Evolutionary conservation across 345 rosid species (phyloP).

Genomic region (Gossypium rotundifolium): DNA sequence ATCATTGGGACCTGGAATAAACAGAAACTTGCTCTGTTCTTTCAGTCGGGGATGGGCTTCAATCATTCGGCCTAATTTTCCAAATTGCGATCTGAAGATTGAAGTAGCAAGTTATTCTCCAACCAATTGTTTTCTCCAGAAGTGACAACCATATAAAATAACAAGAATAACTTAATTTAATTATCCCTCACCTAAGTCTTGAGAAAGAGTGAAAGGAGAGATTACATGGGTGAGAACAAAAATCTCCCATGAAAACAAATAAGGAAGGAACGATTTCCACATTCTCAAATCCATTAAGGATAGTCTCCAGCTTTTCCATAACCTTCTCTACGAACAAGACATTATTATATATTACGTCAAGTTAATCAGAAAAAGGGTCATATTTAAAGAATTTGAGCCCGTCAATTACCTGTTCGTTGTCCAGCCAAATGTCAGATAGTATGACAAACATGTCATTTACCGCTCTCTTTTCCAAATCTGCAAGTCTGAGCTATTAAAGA

Average conservation of each 20-base stretch:
- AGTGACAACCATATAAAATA: not conserved
- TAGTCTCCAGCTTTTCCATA: conserved; percentile 65
- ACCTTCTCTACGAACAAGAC: conserved; percentile 59
- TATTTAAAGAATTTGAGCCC: not conserved
- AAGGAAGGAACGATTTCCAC: conserved; percentile 82
- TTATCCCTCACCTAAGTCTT: conserved; percentile 56
- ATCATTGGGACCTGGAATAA: conserved; percentile 91
- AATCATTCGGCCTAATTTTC: conserved; percentile 75
- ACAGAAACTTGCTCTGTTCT: conserved; percentile 71
- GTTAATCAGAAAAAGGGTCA: not conserved
- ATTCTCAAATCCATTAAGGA: conserved; percentile 73
- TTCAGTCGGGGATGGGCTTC: conserved; percentile 68
- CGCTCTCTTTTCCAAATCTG: conserved; percentile 60
- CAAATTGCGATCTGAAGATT: conserved; percentile 55
- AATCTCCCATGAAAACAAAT: conserved; percentile 94
- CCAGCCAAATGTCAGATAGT: conserved; percentile 88
- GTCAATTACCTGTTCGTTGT: conserved; percentile 66
- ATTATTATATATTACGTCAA: conserved; percentile 28
- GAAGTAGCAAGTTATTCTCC: not conserved
- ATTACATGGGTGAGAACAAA: conserved; percentile 78
- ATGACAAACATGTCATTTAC: conserved; percentile 82
- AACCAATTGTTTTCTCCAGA: not conserved
- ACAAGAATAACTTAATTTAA: not conserved
- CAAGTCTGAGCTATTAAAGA: conserved; percentile 48
- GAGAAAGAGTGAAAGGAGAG: conserved; percentile 70